A percentile compares a stretch with the other conserved stretches of the same genome.
Conservation (phyloP, 352 stramenopile genomes). For the Phytophthora sansomeana region DNA sequence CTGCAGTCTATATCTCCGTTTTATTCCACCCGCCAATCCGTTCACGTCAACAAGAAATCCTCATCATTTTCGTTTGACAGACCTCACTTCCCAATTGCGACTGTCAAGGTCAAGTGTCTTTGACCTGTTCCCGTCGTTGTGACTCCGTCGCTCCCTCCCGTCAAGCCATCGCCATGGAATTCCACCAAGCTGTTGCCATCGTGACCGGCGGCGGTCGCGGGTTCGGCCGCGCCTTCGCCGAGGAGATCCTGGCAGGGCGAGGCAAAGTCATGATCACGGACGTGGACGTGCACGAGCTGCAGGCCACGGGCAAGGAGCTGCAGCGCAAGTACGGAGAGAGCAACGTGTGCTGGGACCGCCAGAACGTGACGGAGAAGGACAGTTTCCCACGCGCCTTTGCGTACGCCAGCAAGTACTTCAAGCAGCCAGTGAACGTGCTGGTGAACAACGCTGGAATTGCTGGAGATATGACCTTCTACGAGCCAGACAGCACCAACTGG, state of each 20-base stretch:
- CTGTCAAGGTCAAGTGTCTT: constrained; percentile 12
- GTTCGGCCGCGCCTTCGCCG: constrained; percentile 74
- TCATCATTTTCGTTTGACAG: not conserved
- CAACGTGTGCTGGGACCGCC: constrained; percentile 69
- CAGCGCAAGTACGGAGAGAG: constrained; percentile 54
- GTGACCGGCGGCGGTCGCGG: constrained; percentile 74
- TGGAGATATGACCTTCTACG: constrained; percentile 61
- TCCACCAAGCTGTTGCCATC: constrained; percentile 66
- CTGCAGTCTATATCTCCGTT: not conserved
- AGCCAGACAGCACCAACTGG: constrained; percentile 51
- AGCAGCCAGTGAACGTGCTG: constrained; percentile 68
- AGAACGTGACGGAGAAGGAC: constrained; percentile 76
- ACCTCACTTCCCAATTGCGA: constrained; percentile 29
- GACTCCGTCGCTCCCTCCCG: not conserved
- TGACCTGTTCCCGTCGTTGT: not conserved
- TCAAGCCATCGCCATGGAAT: constrained; percentile 52
- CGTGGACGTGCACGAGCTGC: constrained; percentile 68
- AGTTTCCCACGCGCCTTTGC: constrained; percentile 73
- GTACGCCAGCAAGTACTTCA: constrained; percentile 67
- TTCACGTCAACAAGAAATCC: constrained; percentile 35
- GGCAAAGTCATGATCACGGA: constrained; percentile 84
- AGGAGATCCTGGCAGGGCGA: constrained; percentile 54
- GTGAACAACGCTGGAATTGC: constrained; percentile 86
- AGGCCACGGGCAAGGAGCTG: constrained; percentile 65
- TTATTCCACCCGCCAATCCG: constrained; percentile 16